Evolutionary conservation across 139 green algal species (phyloP), one percentile per base, ranked within the genome.

Genomic region (Auxenochlorella pyrenoidosa): DNA sequence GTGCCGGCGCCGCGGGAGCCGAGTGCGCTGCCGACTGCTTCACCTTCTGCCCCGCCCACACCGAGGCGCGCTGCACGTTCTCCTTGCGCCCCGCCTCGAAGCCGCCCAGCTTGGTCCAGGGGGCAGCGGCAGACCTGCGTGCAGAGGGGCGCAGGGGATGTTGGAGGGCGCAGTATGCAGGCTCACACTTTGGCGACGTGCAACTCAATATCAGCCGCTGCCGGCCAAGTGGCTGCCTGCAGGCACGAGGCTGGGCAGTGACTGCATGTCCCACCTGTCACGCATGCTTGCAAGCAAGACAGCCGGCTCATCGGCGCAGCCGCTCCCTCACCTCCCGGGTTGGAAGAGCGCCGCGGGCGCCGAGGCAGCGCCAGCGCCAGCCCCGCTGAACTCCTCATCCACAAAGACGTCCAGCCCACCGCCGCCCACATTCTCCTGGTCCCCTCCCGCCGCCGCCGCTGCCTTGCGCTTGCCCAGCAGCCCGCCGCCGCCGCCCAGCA

Each of bases 321-420:
- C 24, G 30, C 43, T 54, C 2, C 16, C 80, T 15, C 63, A 70
- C 66, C 82, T 78, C 66, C 82, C 44, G 10, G 82, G 82, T 43
- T 78, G 41, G 32, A 86, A 58, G 66, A 86, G 76, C 40, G 66
- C 43, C 0, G 71, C 34, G 6, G 51, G 84, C 13, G 68, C 51
- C 5, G 63, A 86, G 24, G 81, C 47, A 24, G 65, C 43, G 24
- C 86, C 19, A 10, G 36, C 82, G n/a, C 58, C 78, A 13, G 34
- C 36, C 54, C 43, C 75, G 34, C 63, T 72, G 73, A 97, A 95
- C 79, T 96, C 94, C 2, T 97, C 94, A 78, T 97, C 95, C 40
- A 94, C 91, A 89, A 92, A 96, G 22, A 97, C 90, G 32, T 94
- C 93, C 16, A 97, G 83, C 28, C 90, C 90, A 34, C 75, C 24